Conservation (phyloP, 169 alveolate species). For the Plasmodium cynomolgi region DNA sequence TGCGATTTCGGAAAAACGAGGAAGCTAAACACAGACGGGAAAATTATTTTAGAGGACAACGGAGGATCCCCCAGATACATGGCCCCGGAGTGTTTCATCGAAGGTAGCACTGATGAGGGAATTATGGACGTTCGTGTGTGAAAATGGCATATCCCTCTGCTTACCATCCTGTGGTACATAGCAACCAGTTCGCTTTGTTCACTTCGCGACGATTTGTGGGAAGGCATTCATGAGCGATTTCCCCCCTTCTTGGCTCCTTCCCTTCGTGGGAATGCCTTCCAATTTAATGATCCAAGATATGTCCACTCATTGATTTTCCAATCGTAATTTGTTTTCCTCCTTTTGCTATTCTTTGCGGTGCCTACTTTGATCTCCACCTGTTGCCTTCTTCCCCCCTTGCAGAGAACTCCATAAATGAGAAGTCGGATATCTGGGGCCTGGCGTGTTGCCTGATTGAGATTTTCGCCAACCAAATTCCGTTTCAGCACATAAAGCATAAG, state of each 20-base stretch:
- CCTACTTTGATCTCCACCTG: not conserved
- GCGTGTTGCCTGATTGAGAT: constrained; percentile 88
- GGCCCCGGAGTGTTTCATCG: constrained; percentile 89
- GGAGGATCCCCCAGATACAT: constrained; percentile 90
- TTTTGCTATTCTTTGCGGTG: not conserved
- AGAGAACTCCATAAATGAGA: constrained; percentile 80
- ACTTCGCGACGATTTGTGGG: not conserved
- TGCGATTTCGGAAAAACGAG: constrained; percentile 89
- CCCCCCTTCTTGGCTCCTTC: not conserved
- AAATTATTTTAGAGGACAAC: constrained; percentile 84
- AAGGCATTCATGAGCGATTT: no score
- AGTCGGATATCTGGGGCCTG: constrained; percentile 87
- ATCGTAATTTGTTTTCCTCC: not conserved
- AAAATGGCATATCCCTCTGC: not conserved
- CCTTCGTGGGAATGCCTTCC: not conserved
- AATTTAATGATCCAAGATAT: not conserved
- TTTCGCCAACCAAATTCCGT: constrained; percentile 87
- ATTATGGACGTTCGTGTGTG: not conserved
- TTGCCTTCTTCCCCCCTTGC: not conserved
- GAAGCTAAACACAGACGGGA: constrained; percentile 76
- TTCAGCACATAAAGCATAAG: constrained; percentile 80
- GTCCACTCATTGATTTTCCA: not conserved
- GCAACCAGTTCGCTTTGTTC: not conserved
- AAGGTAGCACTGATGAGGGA: constrained; percentile 59
- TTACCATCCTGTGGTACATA: not conserved